phyloP scores from a whole-genome alignment of 2,329 filamentous ascomycete species.

The Cylindrodendrum hubeiense region DNA sequence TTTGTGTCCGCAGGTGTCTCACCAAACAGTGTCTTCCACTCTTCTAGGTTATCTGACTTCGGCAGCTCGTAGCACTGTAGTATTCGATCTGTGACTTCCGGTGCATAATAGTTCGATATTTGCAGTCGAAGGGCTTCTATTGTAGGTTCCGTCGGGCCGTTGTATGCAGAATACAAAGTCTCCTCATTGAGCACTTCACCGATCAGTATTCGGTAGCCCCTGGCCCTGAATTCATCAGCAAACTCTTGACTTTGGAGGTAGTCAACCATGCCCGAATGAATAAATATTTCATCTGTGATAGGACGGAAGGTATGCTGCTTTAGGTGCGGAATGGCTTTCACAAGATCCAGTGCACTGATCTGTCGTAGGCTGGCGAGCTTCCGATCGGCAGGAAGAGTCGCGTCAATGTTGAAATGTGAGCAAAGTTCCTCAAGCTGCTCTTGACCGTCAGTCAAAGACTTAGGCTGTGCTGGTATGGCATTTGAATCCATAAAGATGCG shows the following conservation, averaged over 20 bases:
- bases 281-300: conserved; percentile 56
- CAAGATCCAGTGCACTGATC: conserved; percentile 48
- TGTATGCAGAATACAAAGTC: conserved; percentile 57
- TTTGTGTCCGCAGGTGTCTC: conserved; percentile 4
- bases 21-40: conserved; percentile 55
- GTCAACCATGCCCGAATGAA: conserved; percentile 52
- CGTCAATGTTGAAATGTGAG: conserved; percentile 47
- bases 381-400: conserved; percentile 32
- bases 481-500: conserved; percentile 59
- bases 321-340: conserved; percentile 51
- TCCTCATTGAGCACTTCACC: conserved; percentile 60
- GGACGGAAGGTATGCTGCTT: conserved; percentile 61
- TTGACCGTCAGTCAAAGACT: conserved; percentile 51
- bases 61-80: conserved; percentile 53
- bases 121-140: conserved; percentile 52
- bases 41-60: conserved; percentile 41
- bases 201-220: conserved; percentile 53
- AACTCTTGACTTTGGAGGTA: conserved; percentile 53
- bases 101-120: conserved; percentile 58
- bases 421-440: conserved; percentile 59
- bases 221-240: conserved; percentile 51
- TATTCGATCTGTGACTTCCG: conserved; percentile 51
- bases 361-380: conserved; percentile 51
- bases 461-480: conserved; percentile 59
- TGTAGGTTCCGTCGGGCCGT: conserved; percentile 48